Percentiles rank a stretch among this genome's conserved stretches.
Conservation (phyloP, 1,284 basidiomycete genomes). For the Apiotrichum gamsii region DNA sequence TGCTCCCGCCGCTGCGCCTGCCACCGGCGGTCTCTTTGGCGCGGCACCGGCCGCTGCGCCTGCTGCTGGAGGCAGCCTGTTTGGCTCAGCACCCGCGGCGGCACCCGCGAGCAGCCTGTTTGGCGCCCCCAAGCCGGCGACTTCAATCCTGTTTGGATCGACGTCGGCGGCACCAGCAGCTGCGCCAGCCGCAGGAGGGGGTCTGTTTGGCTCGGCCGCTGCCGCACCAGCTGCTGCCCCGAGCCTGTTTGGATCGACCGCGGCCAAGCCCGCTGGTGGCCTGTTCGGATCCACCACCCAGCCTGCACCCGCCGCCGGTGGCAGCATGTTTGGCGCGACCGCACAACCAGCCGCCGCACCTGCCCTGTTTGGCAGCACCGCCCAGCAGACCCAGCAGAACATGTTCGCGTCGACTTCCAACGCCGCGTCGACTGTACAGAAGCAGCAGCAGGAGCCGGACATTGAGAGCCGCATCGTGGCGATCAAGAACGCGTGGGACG, state of each 20-base stretch:
- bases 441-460: slow-evolving; percentile 47
- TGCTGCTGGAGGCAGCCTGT: slow-evolving; percentile 1
- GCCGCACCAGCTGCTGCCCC: slow-evolving; percentile 8
- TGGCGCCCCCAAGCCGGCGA: too few relatives aligned
- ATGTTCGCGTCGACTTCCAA: slow-evolving; percentile 7
- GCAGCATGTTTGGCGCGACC: slow-evolving; percentile 7
- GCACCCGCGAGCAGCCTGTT: slow-evolving; percentile 1
- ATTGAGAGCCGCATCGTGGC: slow-evolving; percentile 58
- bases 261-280: slow-evolving; percentile 6
- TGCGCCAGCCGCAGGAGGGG: slow-evolving; percentile 3
- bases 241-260: slow-evolving; percentile 16
- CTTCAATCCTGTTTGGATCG: slow-evolving; percentile 8
- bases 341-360: slow-evolving; percentile 12
- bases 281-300: slow-evolving; percentile 6
- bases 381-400: slow-evolving; percentile 46
- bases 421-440: slow-evolving; percentile 2
- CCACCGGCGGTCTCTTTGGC: slow-evolving; percentile 12
- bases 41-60: neutral
- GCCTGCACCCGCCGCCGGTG: slow-evolving; percentile 1
- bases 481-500: slow-evolving; percentile 67
- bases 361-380: slow-evolving; percentile 51
- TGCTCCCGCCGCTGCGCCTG: neutral
- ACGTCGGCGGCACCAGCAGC: slow-evolving; percentile 1
- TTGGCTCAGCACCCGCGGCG: slow-evolving; percentile 10
- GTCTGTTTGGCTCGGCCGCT: slow-evolving; percentile 28